These are phyloP conservation scores for Daldinia vernicosa DNA, from an alignment of 495 filamentous ascomycete species.

Conservation along the genomic window DNA sequence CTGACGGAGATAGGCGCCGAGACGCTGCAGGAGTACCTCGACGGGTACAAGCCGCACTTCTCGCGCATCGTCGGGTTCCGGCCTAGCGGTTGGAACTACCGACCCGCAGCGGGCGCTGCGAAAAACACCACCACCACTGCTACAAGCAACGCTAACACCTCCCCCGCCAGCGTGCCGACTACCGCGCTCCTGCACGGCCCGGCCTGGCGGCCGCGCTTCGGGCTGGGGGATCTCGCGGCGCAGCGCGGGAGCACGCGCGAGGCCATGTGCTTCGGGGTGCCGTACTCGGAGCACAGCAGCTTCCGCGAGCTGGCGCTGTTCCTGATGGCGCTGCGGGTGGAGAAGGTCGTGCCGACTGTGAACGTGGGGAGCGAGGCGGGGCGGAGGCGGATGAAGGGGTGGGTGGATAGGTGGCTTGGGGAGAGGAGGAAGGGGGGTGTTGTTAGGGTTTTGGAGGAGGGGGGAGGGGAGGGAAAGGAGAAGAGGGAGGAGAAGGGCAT, in stretches of 20 bases:
- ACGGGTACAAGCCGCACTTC: conserved; percentile 78
- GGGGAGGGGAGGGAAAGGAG: neutral
- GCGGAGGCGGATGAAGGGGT: conserved; percentile 86
- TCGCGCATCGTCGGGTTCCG: conserved; percentile 88
- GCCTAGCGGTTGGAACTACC: conserved; percentile 57
- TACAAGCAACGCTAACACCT: conserved; percentile 43
- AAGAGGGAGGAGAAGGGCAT: conserved; percentile 29
- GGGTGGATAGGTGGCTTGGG: conserved; percentile 87
- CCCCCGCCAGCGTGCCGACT: conserved; percentile 49
- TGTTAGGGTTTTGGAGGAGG: conserved; percentile 60
- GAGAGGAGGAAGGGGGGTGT: conserved; percentile 84
- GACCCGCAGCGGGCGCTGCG: conserved; percentile 49
- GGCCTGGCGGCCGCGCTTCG: conserved; percentile 77
- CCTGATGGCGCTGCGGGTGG: conserved; percentile 84
- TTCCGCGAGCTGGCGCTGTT: conserved; percentile 96
- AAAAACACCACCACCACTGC: neutral
- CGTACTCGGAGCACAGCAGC: conserved; percentile 93
- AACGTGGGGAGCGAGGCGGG: conserved; percentile 75
- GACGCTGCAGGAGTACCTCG: conserved; percentile 87
- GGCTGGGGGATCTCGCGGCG: conserved; percentile 70
- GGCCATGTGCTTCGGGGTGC: conserved; percentile 86
- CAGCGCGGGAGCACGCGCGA: conserved; percentile 80
- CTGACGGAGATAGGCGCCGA: conserved; percentile 90
- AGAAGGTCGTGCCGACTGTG: conserved; percentile 90
- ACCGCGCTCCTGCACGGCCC: conserved; percentile 73